Evolutionary conservation across 371 early-diverging fungal species (phyloP).

Genomic region (Umbelopsis sp.): DNA sequence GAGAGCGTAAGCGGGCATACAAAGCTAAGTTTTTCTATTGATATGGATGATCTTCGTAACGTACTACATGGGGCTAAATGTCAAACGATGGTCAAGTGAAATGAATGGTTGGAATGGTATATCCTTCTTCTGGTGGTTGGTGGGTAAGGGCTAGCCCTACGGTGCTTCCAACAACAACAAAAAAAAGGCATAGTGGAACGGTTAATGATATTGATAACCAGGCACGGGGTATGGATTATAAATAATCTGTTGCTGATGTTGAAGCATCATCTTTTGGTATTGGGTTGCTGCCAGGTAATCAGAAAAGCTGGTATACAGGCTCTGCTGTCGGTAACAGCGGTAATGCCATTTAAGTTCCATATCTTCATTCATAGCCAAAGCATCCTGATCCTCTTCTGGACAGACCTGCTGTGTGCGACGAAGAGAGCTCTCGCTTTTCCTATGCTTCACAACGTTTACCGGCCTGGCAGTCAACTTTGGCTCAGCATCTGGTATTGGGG

Average conservation of each 20-base stretch:
- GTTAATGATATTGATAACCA: not conserved
- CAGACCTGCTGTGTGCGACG: not conserved
- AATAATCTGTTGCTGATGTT: not conserved
- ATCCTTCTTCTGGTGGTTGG: too few species aligned
- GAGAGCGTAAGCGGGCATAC: not conserved
- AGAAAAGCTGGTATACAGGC: not conserved
- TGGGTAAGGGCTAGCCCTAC: too few species aligned
- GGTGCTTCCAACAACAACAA: too few species aligned
- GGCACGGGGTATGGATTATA: not conserved
- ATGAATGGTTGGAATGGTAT: too few species aligned
- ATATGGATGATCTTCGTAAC: too few species aligned
- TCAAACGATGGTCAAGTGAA: too few species aligned
- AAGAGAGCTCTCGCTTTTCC: not conserved
- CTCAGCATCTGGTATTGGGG: not conserved
- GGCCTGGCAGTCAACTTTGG: not conserved
- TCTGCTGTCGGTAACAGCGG: not conserved
- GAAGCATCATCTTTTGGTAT: slow-evolving; percentile 8
- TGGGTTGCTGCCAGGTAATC: not conserved
- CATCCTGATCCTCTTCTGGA: not conserved
- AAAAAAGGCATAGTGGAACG: not conserved
- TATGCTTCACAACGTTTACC: not conserved
- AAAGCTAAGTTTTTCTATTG: too few species aligned
- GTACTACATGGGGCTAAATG: too few species aligned
- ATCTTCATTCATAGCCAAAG: not conserved
- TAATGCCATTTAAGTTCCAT: slow-evolving; percentile 11